Evolutionary conservation across 345 rosid species (phyloP), one percentile per base, ranked within the genome.

Genomic region (Hirschfeldia incana): DNA sequence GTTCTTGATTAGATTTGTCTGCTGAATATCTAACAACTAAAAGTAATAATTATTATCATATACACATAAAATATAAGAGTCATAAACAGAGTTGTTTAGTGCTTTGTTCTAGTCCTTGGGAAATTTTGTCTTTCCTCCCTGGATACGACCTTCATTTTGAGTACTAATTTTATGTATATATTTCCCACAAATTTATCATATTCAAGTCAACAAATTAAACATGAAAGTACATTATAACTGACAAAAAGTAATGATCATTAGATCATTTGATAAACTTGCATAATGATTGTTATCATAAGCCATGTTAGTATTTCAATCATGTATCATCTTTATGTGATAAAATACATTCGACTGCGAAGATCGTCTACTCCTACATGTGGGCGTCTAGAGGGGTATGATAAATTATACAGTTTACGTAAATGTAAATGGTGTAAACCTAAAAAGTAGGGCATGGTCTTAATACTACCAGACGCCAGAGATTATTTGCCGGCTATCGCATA

Each of bases 111-210:
- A 42, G 49, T 42, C 49, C 13, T 49, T 13, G 55, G 55, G 17
- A n/a, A 49, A 15, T 5, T 4, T 49, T 6, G 6, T 16, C 26
- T 26, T 15, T 15, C 59, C 74, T 67, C 64, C 78, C 74, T 78
- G 30, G 26, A 78, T 78, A 67, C 64, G 49, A 72, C 78, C 78
- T 79, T 21, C 78, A 34, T 32, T 73, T 73, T 60, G 62, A 55
- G 39, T 39, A 15, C 13, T 70, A 64, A 0, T 42, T 42, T 12
- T 70, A 9, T 37, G 5, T 26, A 17, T 8, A 62, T 28, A 46
- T 6, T 61, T 0, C 32, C 66, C 61, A 37, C 27, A 30, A 37
- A 57, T 37, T 12, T 72, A 37, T 57, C 73, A 39, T 72, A 1
- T 9, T 16, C 53, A 33, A 17, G 65, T 70, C 63, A 53, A 69